These are phyloP conservation scores for Begonia peltatifolia DNA, from an alignment of 306 rosid genomes.

Conservation along the genomic window DNA sequence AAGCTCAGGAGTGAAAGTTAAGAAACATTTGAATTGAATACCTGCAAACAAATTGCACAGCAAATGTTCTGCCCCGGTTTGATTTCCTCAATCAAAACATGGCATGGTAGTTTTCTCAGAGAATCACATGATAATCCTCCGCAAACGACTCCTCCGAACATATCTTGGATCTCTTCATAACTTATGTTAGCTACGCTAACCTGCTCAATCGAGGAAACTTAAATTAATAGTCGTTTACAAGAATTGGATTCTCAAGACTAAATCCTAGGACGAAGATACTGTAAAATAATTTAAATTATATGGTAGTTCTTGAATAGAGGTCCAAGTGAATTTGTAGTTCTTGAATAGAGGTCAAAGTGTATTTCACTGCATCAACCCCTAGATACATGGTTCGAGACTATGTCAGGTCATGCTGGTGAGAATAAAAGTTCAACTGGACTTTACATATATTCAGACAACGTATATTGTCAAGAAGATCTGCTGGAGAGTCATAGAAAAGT, in stretches of 20 bases:
- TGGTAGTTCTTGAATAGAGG: too few species aligned
- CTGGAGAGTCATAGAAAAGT: background rate
- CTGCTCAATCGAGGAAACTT: conserved; percentile 18
- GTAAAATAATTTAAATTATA: too few species aligned
- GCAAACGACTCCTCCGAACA: conserved; percentile 26
- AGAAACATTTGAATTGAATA: conserved; percentile 6
- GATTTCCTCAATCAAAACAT: conserved; percentile 32
- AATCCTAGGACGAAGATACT: too few species aligned
- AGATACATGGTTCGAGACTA: too few species aligned
- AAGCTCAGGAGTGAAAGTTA: background rate
- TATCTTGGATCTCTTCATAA: conserved; percentile 34
- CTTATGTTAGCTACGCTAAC: conserved; percentile 23
- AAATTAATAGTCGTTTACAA: background rate
- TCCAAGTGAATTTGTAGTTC: too few species aligned
- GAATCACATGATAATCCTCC: conserved; percentile 50
- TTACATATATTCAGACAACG: too few species aligned
- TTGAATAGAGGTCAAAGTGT: too few species aligned
- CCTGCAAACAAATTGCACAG: conserved; percentile 78
- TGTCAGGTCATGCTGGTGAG: too few species aligned
- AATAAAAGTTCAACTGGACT: too few species aligned
- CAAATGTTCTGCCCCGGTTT: conserved; percentile 27
- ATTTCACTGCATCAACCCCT: too few species aligned
- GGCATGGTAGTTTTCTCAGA: conserved; percentile 43
- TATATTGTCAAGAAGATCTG: too few species aligned
- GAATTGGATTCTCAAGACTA: too few species aligned